Evolutionary conservation across 176 grass and related monocot species (phyloP).

Genomic region (Phragmites australis): DNA sequence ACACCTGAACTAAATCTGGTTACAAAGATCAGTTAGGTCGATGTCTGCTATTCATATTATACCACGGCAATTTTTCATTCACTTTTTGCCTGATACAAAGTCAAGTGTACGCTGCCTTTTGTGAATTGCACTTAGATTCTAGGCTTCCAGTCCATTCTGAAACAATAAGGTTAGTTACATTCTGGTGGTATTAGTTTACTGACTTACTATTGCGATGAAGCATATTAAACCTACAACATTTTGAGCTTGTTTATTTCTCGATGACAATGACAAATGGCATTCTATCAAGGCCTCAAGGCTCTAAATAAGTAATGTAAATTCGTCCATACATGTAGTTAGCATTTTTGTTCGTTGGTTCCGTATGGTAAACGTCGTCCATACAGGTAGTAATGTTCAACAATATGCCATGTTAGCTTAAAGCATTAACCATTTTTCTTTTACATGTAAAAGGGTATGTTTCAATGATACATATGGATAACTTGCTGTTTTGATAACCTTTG

Average conservation of each 20-base stretch:
- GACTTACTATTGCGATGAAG: not conserved
- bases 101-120: not conserved
- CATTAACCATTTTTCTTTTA: no score
- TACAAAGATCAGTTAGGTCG: not conserved
- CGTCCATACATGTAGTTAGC: not conserved
- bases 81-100: constrained; percentile 13
- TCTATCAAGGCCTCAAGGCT: not conserved
- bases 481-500: no score
- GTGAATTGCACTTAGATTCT: not conserved
- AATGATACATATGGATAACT: no score
- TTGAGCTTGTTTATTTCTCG: not conserved
- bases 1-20: constrained; percentile 5
- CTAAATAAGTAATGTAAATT: constrained; percentile 1
- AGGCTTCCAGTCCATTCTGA: not conserved
- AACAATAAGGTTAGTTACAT: not conserved
- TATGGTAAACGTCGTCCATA: constrained; percentile 15
- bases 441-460: no score
- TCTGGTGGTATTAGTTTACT: constrained; percentile 21
- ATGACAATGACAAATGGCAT: not conserved
- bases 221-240: not conserved
- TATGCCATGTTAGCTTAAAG: no score
- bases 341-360: constrained; percentile 18
- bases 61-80: not conserved
- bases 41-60: not conserved
- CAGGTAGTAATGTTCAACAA: no score